Evolutionary conservation across 768 basidiomycete genomes (phyloP), one percentile per base, ranked within the genome.

Genomic region (Galerina sulciceps): DNA sequence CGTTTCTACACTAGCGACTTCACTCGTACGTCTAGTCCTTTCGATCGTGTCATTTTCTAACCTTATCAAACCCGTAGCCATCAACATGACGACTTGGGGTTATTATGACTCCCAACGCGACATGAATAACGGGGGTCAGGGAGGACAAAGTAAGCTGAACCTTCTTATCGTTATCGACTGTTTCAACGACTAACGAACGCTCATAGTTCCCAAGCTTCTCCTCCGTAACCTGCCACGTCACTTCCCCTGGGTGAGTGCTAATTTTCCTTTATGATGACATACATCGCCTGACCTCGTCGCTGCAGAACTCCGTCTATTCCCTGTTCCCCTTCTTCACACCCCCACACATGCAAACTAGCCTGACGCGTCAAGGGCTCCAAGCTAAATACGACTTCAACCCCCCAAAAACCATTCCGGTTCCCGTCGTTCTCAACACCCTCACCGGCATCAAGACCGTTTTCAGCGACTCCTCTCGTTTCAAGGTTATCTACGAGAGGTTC

Each of bases 401-500:
- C 13, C 37, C 51, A 5, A 67, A 37, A 2, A 22, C 45, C 5
- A 6, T 47, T 17, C 44, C 44, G 1, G 37, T 34, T 9, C 51
- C 57, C 26, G 53, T 53, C 37, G 45, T 59, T 13, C 38, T 59
- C 3, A 53, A 48, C 35, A 59, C 51, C 5, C 45, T 59, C 14
- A 59, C 57, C 10, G 75, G 71, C 0, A 79, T 79, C 58, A 67
- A 69, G 34, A 60, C 63, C 17, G 60, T 59, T 10, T 62, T 65
- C 52, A 52, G 51, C 34, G 76, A 82, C 52, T 66, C 72, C 6
- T 34, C 58, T 3, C 64, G 63, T 17, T 83, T 80, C 73, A 74
- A 73, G 37, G 67, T 65, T 14, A 66, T 73, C 4, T 79, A 79
- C 42, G 69, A 76, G 47, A 73, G 73, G 64, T 60, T 70, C 20